Conservation (phyloP, 2,329 filamentous ascomycete genomes). For the Colletotrichum tamarilloi region DNA sequence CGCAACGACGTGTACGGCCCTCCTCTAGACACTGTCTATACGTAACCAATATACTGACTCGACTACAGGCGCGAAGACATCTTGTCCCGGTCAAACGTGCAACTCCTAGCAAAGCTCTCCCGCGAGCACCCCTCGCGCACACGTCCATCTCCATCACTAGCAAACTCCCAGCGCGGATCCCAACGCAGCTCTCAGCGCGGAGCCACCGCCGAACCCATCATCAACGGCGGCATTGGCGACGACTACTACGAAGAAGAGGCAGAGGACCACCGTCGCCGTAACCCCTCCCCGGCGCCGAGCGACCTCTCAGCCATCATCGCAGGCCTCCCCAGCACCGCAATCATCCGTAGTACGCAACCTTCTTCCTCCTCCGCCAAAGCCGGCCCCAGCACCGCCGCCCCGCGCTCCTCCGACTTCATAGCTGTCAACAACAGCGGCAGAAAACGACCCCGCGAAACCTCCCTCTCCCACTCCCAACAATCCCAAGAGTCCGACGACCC, state of each 20-base stretch:
- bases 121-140: not conserved
- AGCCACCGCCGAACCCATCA: not conserved
- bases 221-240: not conserved
- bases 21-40: not conserved
- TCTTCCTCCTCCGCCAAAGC: not conserved
- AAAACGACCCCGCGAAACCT: constrained; percentile 19
- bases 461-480: not conserved
- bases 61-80: constrained; percentile 14
- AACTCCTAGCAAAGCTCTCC: constrained; percentile 15
- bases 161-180: not conserved
- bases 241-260: not conserved
- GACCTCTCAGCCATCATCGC: constrained; percentile 9
- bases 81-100: constrained; percentile 13
- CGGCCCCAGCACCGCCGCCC: not conserved
- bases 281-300: not conserved
- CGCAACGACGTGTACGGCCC: constrained; percentile 18
- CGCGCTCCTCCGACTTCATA: constrained; percentile 6
- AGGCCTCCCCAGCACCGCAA: constrained; percentile 4
- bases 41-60: not conserved
- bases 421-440: constrained; percentile 9
- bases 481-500: constrained; percentile 32
- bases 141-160: not conserved
- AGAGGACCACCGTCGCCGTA: not conserved
- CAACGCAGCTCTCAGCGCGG: not conserved
- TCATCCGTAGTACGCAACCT: not conserved